Evolutionary conservation across 495 filamentous ascomycete species (phyloP), one percentile per base, ranked within the genome.

Genomic region (Podospora didyma): DNA sequence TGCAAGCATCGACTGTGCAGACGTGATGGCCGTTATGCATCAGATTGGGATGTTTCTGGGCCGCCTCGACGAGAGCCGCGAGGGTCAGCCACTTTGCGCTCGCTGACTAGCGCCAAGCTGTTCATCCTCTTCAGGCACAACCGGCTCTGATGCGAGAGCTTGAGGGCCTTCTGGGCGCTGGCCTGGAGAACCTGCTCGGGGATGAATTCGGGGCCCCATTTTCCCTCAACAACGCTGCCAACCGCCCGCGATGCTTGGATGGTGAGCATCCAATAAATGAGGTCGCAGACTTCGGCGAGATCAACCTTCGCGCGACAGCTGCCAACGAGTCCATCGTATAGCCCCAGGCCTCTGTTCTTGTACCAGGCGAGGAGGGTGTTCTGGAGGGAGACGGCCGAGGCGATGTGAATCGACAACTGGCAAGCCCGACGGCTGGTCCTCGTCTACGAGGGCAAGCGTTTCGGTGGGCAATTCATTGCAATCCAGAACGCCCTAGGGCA

Each of bases 221-320:
- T 37, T 37, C 34, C 34, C 7, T 7, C 7, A 7, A 7, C 14
- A 7, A 7, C 14, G 34, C 37, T 47, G 17, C 55, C 55, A 16
- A 58, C 28, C 4, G 48, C 56, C 7, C 52, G 19, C 7, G 28
- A 10, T 16, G 49, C 26, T 28, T 58, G 56, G 41, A 58, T 44
- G 26, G 21, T 53, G 34, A 37, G 7, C 34, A 37, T 54, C 51
- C 51, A 54, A 20, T 54, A 54, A 0, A 46, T 46, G 23, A 54
- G 37, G 24, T 54, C 31, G 0, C 20, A 46, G 21, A 54, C 51
- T 12, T 26, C 12, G 39, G 21, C 41, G 0, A 54, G 16, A 10
- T 46, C 10, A 21, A 50, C 34, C 14, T 14, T 37, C 34, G n/a
- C n/a, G n/a, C n/a, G n/a, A n/a, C n/a, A n/a, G n/a, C n/a, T n/a